phyloP scores from a whole-genome alignment of 2,329 filamentous ascomycete genomes.

The Diaporthe citrichinensis region DNA sequence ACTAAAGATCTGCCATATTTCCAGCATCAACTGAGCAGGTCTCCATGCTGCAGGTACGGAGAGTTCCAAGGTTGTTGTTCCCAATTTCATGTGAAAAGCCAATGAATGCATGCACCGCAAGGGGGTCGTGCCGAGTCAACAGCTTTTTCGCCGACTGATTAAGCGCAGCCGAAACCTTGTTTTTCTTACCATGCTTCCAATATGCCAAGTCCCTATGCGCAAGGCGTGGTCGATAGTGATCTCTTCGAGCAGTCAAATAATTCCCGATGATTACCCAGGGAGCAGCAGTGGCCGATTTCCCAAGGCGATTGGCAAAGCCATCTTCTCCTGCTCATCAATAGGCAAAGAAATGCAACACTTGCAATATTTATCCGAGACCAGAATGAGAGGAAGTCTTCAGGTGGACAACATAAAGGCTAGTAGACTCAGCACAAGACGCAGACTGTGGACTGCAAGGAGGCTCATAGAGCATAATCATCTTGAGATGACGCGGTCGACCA shows the following conservation, averaged over 20 bases:
- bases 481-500: neutral
- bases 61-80: neutral
- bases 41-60: neutral
- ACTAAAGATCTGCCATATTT: neutral
- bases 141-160: neutral
- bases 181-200: neutral
- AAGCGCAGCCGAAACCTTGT: slow-evolving; percentile 23
- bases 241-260: neutral
- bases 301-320: neutral
- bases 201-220: neutral
- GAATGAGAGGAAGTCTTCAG: neutral
- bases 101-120: neutral
- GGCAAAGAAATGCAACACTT: neutral
- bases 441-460: too few relatives aligned
- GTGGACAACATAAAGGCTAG: neutral
- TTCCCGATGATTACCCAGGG: accelerated
- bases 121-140: neutral
- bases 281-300: too few relatives aligned
- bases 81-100: neutral
- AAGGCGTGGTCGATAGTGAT: neutral
- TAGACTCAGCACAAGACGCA: neutral
- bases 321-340: neutral
- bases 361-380: neutral
- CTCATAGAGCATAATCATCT: neutral
- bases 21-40: neutral